Evolutionary conservation across 2,329 filamentous ascomycete genomes (phyloP).

Genomic region (Ceratocystis colombiana): DNA sequence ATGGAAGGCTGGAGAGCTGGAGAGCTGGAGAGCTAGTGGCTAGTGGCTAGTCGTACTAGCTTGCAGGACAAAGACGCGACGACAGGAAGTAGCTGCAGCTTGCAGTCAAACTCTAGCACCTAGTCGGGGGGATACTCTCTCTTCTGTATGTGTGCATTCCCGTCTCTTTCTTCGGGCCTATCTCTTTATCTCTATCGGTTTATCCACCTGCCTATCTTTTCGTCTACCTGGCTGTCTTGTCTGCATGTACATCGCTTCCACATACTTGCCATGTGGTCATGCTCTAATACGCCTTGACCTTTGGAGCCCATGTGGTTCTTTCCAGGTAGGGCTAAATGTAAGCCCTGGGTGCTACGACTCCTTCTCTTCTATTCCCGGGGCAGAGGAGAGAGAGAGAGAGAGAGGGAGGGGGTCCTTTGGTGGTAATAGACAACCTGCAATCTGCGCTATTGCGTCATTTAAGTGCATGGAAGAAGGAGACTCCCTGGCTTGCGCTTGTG

Average conservation of each 20-base stretch:
- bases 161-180: neutral
- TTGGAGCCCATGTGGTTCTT: neutral
- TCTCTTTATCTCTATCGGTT: neutral
- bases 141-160: no score
- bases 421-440: neutral
- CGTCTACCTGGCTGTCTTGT: neutral
- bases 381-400: no score
- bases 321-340: constrained; percentile 10
- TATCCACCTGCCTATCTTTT: neutral
- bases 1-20: no score
- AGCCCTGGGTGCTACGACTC: neutral
- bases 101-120: no score
- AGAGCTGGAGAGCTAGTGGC: no score
- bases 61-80: no score
- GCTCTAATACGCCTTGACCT: constrained; percentile 1
- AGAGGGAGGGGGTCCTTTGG: neutral
- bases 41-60: no score
- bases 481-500: neutral
- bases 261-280: constrained; percentile 8
- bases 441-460: neutral
- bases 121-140: no score
- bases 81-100: no score
- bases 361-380: neutral
- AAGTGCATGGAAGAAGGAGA: neutral
- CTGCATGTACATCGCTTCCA: neutral